Evolutionary conservation across 1,139 yeast genomes (phyloP).

Genomic region (Hansenula anomala): DNA sequence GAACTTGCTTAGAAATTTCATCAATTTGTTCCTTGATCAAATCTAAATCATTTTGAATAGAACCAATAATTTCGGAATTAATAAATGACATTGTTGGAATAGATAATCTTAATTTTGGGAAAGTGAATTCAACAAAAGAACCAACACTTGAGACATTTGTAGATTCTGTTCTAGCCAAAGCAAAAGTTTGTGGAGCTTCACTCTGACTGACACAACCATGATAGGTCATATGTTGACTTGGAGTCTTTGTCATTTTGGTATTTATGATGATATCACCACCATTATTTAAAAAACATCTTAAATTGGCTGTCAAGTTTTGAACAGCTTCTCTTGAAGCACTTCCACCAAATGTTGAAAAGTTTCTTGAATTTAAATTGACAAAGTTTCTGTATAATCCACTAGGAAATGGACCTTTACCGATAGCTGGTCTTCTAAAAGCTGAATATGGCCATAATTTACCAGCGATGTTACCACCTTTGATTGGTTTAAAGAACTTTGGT

Average conservation of each 20-base stretch:
- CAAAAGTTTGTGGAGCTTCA: slow-evolving; percentile 22
- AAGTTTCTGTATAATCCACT: slow-evolving; percentile 19
- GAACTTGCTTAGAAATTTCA: slow-evolving; percentile 33
- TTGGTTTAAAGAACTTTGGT: slow-evolving; percentile 9
- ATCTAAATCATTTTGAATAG: slow-evolving; percentile 25
- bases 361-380: slow-evolving; percentile 17
- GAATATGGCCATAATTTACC: slow-evolving; percentile 20
- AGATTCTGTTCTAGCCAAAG: slow-evolving; percentile 20
- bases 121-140: slow-evolving; percentile 48
- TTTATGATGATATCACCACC: slow-evolving; percentile 20
- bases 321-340: slow-evolving; percentile 32
- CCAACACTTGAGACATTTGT: slow-evolving; percentile 36
- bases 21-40: slow-evolving; percentile 29
- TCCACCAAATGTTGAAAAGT: slow-evolving; percentile 19
- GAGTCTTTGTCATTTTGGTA: slow-evolving; percentile 3
- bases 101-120: slow-evolving; percentile 31
- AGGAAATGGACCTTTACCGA: slow-evolving; percentile 14
- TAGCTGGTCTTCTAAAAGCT: slow-evolving; percentile 17
- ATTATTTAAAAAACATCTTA: slow-evolving; percentile 30
- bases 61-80: slow-evolving; percentile 40
- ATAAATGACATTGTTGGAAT: slow-evolving; percentile 49
- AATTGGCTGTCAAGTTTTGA: slow-evolving; percentile 30
- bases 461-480: slow-evolving; percentile 8
- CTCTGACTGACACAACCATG: slow-evolving; percentile 33
- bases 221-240: slow-evolving; percentile 17